phyloP scores from a whole-genome alignment of 1,284 basidiomycete species.

The Ganoderma resinaceum region DNA sequence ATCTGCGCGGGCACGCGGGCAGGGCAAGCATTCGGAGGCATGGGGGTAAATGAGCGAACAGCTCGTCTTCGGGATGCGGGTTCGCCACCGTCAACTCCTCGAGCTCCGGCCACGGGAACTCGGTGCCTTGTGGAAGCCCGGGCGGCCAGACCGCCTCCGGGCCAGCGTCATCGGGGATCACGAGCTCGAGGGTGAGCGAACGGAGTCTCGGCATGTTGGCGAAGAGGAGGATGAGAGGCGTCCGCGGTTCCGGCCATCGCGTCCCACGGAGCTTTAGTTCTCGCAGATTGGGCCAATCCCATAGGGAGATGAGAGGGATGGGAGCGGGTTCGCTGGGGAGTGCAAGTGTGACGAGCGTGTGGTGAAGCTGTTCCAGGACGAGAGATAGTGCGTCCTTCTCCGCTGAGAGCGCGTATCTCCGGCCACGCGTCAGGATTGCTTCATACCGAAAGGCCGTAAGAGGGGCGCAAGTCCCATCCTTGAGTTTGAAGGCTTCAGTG shows the following conservation, averaged over 20 bases:
- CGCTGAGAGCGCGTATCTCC: not conserved
- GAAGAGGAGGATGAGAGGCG: not conserved
- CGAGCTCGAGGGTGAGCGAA: not conserved
- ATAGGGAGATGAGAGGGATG: not conserved
- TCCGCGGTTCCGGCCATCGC: not conserved
- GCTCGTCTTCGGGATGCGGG: slow-evolving; percentile 7
- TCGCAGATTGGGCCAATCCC: not conserved
- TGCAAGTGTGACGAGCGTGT: not conserved
- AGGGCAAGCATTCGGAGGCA: not conserved
- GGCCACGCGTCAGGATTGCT: not conserved
- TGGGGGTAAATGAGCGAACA: not conserved
- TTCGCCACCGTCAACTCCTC: not conserved
- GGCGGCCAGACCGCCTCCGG: not conserved
- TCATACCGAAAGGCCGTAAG: not conserved
- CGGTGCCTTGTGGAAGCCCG: not conserved
- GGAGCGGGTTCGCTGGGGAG: not conserved
- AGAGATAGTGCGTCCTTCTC: not conserved
- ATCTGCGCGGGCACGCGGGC: not conserved
- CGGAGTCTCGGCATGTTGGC: not conserved
- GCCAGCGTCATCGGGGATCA: not conserved
- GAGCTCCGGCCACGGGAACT: not conserved
- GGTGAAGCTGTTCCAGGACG: not conserved
- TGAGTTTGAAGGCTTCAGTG: not conserved
- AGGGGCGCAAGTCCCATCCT: not conserved
- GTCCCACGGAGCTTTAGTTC: not conserved